These are phyloP conservation scores for Arachnopeziza araneosa DNA, from an alignment of 2,329 filamentous ascomycete species.

Conservation along the genomic window DNA sequence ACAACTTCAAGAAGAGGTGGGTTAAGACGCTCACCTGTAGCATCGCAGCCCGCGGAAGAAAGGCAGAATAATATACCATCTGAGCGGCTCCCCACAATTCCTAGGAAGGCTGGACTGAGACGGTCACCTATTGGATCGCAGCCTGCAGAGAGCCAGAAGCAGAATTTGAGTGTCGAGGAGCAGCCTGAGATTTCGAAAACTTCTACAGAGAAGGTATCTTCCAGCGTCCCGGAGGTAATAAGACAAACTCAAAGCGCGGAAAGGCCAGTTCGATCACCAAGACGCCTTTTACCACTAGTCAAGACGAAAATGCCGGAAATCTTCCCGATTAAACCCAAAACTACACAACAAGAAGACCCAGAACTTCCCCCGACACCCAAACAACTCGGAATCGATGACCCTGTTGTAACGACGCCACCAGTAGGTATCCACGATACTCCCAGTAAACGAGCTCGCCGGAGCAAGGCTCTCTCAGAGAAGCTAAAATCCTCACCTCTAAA, in stretches of 20 bases:
- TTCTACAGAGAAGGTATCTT: conserved; percentile 12
- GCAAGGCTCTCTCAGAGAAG: conserved; percentile 29
- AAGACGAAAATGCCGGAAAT: conserved; percentile 1
- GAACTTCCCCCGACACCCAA: conserved; percentile 57
- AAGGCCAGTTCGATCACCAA: not conserved
- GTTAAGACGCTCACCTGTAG: conserved; percentile 5
- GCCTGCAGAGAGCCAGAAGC: not conserved
- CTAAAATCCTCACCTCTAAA: conserved; percentile 32
- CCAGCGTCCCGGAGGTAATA: not conserved
- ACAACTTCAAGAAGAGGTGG: not conserved
- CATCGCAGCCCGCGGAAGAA: not conserved
- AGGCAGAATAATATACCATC: not conserved
- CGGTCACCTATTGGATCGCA: conserved; percentile 1
- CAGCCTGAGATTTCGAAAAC: conserved; percentile 11
- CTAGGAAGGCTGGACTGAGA: not conserved
- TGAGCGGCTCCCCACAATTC: not conserved
- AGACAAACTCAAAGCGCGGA: not conserved
- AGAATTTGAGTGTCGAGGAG: not conserved
- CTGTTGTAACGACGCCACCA: conserved; percentile 49
- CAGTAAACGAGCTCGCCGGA: conserved; percentile 41
- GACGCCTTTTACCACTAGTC: not conserved
- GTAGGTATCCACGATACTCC: conserved; percentile 56
- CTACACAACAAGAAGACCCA: conserved; percentile 32
- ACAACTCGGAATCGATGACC: conserved; percentile 43
- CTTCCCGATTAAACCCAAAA: not conserved